Evolutionary conservation across 2,329 filamentous ascomycete genomes (phyloP).

Genomic region (Myriosclerotinia curreyana): DNA sequence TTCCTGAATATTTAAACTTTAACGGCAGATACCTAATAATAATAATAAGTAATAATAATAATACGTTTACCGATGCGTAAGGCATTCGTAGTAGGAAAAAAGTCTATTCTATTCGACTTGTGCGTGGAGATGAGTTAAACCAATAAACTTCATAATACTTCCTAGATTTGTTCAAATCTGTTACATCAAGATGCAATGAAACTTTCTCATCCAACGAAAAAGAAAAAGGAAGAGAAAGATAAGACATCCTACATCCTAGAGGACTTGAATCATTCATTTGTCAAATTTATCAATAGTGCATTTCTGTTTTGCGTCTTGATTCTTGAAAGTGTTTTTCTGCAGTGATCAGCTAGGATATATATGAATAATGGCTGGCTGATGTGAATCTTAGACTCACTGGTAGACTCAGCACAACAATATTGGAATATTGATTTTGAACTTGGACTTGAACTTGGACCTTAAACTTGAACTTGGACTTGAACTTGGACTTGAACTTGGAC

Average conservation of each 20-base stretch:
- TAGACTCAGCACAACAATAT: neutral
- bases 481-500: too few species aligned
- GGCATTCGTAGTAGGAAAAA: neutral
- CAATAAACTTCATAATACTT: neutral
- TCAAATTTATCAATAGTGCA: neutral
- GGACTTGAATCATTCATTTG: neutral
- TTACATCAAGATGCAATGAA: neutral
- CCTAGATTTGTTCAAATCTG: neutral
- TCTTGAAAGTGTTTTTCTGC: neutral
- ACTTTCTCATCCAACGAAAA: neutral
- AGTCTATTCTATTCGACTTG: too few species aligned
- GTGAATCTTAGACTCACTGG: neutral
- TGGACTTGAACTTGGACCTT: too few species aligned
- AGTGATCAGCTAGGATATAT: constrained; percentile 2
- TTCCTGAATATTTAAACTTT: too few species aligned
- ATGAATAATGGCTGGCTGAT: neutral
- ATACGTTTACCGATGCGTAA: neutral
- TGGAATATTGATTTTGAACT: neutral
- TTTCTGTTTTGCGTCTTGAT: neutral
- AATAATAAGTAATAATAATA: too few species aligned
- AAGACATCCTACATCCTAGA: neutral
- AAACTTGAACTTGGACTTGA: too few species aligned
- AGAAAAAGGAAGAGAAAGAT: neutral
- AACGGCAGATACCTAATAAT: too few species aligned
- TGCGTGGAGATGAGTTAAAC: neutral